Evolutionary conservation across 371 early-diverging fungal genomes (phyloP).

Genomic region (Smittium culicis): DNA sequence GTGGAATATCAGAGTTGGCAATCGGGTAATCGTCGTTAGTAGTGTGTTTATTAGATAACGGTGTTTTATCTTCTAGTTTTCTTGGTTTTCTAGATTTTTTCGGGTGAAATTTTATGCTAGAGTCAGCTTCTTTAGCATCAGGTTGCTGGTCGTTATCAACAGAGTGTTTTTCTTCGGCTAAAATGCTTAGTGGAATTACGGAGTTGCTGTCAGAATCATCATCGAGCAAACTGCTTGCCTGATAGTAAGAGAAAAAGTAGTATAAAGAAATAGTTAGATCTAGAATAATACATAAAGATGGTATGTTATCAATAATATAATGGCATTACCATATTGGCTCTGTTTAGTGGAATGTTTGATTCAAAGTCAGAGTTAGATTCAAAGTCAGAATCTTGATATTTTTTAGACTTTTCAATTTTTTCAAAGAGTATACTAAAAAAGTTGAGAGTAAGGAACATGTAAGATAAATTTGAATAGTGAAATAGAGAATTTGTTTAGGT

Average conservation of each 20-base stretch:
- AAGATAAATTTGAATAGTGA: conserved; percentile 22
- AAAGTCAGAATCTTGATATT: conserved; percentile 4
- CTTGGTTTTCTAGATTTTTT: conserved; percentile 17
- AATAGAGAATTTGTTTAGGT: no score
- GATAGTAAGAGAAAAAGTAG: neutral
- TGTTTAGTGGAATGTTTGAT: conserved; percentile 2
- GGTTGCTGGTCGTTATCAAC: conserved; percentile 5
- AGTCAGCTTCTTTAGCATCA: conserved; percentile 15
- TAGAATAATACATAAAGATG: no score
- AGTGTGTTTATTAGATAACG: neutral
- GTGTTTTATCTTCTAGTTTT: conserved; percentile 10
- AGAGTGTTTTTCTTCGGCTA: conserved; percentile 6
- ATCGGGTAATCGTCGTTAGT: neutral
- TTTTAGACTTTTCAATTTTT: conserved; percentile 2
- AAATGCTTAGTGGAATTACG: neutral
- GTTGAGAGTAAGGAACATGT: conserved; percentile 20
- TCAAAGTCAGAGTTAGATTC: conserved; percentile 9
- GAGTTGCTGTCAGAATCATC: conserved; percentile 7
- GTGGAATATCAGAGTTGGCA: neutral
- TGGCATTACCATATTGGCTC: no score
- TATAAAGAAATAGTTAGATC: no score
- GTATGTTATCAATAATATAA: no score
- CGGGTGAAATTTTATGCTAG: neutral
- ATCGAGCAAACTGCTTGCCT: neutral
- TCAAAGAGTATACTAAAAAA: conserved; percentile 14